phyloP scores from a whole-genome alignment of 2,329 filamentous ascomycete genomes.

The Atkinsonella hypoxylon region DNA sequence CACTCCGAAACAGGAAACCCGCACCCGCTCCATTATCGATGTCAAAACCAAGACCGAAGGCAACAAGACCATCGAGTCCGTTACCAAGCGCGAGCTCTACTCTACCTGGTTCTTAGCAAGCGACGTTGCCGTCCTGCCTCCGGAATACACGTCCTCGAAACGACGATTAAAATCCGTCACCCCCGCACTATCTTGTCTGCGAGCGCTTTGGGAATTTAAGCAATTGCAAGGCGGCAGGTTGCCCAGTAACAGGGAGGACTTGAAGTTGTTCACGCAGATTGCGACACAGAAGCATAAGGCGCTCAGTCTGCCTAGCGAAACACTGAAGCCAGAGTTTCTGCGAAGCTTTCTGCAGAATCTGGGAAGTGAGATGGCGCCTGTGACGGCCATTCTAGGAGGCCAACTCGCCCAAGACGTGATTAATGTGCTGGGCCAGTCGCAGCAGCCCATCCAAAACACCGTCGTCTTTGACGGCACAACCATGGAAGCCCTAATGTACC shows the following conservation, averaged over 20 bases:
- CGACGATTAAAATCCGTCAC: constrained; percentile 67
- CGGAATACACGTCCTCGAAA: constrained; percentile 54
- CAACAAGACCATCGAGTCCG: constrained; percentile 62
- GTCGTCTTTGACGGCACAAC: constrained; percentile 80
- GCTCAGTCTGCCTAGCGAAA: constrained; percentile 56
- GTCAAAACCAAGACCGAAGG: constrained; percentile 60
- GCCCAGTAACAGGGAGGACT: constrained; percentile 50
- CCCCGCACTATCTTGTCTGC: constrained; percentile 71
- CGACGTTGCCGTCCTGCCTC: constrained; percentile 58
- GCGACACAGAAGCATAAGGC: constrained; percentile 69
- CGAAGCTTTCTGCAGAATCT: constrained; percentile 80
- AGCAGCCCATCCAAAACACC: constrained; percentile 94
- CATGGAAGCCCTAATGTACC: constrained; percentile 67
- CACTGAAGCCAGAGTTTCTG: constrained; percentile 58
- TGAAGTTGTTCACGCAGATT: constrained; percentile 64
- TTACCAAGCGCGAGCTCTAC: constrained; percentile 86
- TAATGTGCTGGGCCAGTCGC: constrained; percentile 79
- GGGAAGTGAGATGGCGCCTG: constrained; percentile 71
- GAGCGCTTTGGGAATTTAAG: constrained; percentile 77
- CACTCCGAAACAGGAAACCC: constrained; percentile 56
- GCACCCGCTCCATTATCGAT: constrained; percentile 63
- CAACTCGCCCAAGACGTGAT: constrained; percentile 93
- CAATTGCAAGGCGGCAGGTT: constrained; percentile 40
- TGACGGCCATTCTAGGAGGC: constrained; percentile 80
- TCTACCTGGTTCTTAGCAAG: constrained; percentile 77